Conservation (phyloP, 2,329 filamentous ascomycete species). For the Pezicula neosporulosa region DNA sequence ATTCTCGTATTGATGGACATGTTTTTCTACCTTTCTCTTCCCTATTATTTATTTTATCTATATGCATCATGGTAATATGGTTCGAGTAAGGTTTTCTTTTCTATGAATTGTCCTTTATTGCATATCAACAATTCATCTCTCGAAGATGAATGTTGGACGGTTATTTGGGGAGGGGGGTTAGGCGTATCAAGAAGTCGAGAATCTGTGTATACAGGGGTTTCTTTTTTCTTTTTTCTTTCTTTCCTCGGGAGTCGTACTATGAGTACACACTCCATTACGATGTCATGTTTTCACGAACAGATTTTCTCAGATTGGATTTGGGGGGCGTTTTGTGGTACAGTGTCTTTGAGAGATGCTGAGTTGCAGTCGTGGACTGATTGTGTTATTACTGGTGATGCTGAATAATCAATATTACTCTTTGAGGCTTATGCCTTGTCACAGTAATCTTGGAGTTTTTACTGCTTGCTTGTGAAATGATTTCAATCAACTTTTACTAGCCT, state of each 20-base stretch:
- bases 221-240: background rate
- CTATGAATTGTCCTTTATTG: conserved; percentile 1
- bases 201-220: background rate
- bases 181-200: background rate
- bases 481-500: too few relatives aligned
- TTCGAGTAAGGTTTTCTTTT: conserved; percentile 11
- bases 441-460: too few relatives aligned
- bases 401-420: too few relatives aligned
- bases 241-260: background rate
- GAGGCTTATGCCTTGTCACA: too few relatives aligned
- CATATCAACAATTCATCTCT: background rate
- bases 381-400: too few relatives aligned
- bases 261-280: too few relatives aligned
- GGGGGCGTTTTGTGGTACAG: too few relatives aligned
- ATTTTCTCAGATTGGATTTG: too few relatives aligned
- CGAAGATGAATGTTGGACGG: background rate
- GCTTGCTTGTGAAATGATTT: too few relatives aligned
- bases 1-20: conserved; percentile 9
- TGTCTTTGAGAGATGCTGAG: too few relatives aligned
- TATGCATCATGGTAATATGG: conserved; percentile 7
- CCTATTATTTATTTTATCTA: conserved; percentile 6
- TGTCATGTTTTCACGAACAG: too few relatives aligned
- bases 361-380: too few relatives aligned
- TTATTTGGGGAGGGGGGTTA: background rate
- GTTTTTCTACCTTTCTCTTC: conserved; percentile 1